Conservation (phyloP, 129 eudicot species). For the Sambucus nigra region DNA sequence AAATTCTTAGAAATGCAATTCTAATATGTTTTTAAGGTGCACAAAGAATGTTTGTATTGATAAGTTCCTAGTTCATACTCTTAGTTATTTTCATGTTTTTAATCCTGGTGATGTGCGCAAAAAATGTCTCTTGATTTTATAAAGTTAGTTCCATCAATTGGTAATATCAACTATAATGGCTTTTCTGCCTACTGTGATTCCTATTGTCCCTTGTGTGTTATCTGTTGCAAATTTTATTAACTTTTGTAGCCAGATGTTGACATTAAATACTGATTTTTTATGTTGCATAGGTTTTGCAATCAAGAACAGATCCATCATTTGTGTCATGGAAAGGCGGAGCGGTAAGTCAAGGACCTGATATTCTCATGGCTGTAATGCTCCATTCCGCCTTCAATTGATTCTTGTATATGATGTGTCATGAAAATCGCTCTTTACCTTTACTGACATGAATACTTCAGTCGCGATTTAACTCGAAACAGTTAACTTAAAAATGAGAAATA, state of each 20-base stretch:
- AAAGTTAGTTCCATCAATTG: no score
- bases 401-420: background rate
- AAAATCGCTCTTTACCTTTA: background rate
- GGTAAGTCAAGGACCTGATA: slow-evolving; percentile 37
- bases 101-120: background rate
- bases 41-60: background rate
- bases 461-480: no score
- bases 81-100: background rate
- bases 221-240: background rate
- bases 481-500: no score
- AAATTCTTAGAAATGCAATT: no score
- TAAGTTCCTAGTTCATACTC: background rate
- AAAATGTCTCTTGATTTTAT: no score
- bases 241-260: background rate
- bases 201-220: background rate
- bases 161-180: no score
- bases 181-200: no score
- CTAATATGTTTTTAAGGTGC: no score
- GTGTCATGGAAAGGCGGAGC: slow-evolving; percentile 97
- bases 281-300: slow-evolving; percentile 57
- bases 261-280: background rate
- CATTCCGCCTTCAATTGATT: background rate
- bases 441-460: background rate
- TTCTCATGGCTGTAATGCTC: background rate
- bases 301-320: slow-evolving; percentile 62